phyloP scores from a whole-genome alignment of 805 yeast genomes.

The Nakazawaea ambrosiae region DNA sequence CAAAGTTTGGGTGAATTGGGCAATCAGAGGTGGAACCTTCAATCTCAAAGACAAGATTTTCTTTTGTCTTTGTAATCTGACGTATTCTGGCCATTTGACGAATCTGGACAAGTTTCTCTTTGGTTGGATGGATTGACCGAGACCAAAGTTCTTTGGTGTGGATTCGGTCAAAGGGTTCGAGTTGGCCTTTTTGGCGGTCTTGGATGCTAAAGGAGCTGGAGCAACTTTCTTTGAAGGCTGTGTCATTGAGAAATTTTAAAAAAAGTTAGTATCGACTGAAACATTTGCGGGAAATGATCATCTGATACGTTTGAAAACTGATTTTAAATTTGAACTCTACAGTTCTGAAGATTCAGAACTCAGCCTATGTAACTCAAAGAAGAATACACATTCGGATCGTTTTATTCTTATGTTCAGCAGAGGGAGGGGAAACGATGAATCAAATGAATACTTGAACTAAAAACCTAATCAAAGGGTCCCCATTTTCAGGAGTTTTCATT shows the following conservation, averaged over 20 bases:
- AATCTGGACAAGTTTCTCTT: conserved; percentile 94
- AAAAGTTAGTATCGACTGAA: conserved; percentile 7
- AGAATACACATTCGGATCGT: conserved; percentile 11
- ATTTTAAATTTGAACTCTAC: conserved; percentile 16
- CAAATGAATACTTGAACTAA: too few species aligned
- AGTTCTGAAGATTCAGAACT: conserved; percentile 18
- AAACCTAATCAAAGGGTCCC: too few species aligned
- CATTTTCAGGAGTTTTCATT: too few species aligned
- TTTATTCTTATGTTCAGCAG: not conserved
- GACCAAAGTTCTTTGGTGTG: conserved; percentile 89
- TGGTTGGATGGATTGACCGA: conserved; percentile 94
- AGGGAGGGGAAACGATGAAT: not conserved
- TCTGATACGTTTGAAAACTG: too few species aligned
- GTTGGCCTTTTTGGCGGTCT: conserved; percentile 42
- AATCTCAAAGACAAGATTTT: conserved; percentile 91
- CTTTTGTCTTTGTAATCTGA: conserved; percentile 98
- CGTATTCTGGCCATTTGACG: conserved; percentile 99
- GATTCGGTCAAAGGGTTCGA: conserved; percentile 87
- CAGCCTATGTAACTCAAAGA: conserved; percentile 23
- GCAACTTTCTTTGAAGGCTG: conserved; percentile 68
- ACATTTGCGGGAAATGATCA: too few species aligned
- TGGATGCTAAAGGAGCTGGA: conserved; percentile 94
- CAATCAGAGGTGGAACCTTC: conserved; percentile 98
- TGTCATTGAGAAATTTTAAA: conserved; percentile 12
- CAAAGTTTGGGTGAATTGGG: conserved; percentile 92